Conservation (phyloP, 495 filamentous ascomycete species). For the Usnea hakonensis region DNA sequence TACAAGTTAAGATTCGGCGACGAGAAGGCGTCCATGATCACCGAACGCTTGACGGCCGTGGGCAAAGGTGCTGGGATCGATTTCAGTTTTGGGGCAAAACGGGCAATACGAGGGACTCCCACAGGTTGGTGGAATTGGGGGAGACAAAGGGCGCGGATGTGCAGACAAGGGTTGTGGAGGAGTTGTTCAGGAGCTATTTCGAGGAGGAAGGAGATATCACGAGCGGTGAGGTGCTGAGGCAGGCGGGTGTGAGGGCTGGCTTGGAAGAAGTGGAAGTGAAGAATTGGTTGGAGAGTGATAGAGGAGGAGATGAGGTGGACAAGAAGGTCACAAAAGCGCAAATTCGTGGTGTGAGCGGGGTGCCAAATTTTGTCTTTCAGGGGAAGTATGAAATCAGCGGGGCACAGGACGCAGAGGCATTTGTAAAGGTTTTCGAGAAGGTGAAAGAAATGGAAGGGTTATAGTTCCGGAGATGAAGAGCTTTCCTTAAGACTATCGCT, state of each 20-base stretch:
- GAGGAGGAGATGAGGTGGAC: conserved; percentile 64
- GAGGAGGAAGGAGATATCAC: conserved; percentile 75
- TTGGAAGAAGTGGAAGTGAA: conserved; percentile 51
- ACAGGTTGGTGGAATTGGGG: conserved; percentile 64
- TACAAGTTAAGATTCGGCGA: conserved; percentile 53
- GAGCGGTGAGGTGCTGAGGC: conserved; percentile 47
- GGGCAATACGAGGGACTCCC: conserved; percentile 71
- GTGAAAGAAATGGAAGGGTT: conserved; percentile 36
- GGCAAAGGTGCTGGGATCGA: conserved; percentile 60
- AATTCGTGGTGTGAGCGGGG: conserved; percentile 52
- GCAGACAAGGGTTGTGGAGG: conserved; percentile 57
- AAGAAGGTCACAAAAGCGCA: conserved; percentile 56
- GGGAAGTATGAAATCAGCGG: conserved; percentile 55
- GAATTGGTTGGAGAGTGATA: conserved; percentile 53
- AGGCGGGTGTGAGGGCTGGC: conserved; percentile 50
- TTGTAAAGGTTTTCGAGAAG: conserved; percentile 48
- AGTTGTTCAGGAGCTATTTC: conserved; percentile 67
- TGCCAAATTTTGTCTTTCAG: conserved; percentile 68
- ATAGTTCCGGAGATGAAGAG: not conserved
- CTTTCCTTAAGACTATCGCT: not conserved
- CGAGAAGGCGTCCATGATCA: conserved; percentile 48
- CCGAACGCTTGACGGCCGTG: conserved; percentile 45
- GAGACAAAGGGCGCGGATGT: conserved; percentile 47
- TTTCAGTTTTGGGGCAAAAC: conserved; percentile 67
- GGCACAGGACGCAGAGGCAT: conserved; percentile 52